phyloP scores from a whole-genome alignment of 805 yeast genomes.

The Dipodascus geniculatus region DNA sequence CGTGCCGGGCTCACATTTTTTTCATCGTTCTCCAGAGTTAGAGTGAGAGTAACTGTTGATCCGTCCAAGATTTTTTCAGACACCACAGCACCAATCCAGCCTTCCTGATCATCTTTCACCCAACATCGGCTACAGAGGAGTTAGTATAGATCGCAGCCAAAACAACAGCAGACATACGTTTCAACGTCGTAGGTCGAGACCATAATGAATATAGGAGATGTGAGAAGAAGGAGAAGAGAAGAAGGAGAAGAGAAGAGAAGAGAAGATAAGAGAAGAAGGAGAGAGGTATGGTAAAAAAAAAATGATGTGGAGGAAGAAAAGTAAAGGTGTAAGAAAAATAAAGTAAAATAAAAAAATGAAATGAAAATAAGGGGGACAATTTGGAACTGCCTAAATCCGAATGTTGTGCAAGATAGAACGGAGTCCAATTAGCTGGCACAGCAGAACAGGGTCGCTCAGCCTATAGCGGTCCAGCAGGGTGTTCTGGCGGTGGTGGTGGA shows the following conservation, averaged over 20 bases:
- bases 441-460: too few relatives aligned
- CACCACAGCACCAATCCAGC: conserved; percentile 67
- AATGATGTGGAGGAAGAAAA: too few relatives aligned
- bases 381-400: too few relatives aligned
- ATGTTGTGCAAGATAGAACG: too few relatives aligned
- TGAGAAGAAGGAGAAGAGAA: not conserved
- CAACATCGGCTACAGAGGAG: conserved; percentile 39
- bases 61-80: conserved; percentile 31
- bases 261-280: not conserved
- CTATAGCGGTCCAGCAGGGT: too few relatives aligned
- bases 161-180: conserved; percentile 31
- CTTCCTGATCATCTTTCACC: conserved; percentile 62
- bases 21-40: conserved; percentile 40
- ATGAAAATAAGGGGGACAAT: too few relatives aligned
- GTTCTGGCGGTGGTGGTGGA: too few relatives aligned
- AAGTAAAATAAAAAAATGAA: too few relatives aligned
- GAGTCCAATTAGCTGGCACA: too few relatives aligned
- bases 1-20: conserved; percentile 9
- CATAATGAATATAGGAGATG: conserved; percentile 20
- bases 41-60: conserved; percentile 36
- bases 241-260: not conserved
- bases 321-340: too few relatives aligned
- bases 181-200: conserved; percentile 39
- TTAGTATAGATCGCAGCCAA: not conserved
- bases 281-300: too few relatives aligned